Conservation (phyloP, 106 monocot species). For the Apostasia shenzhenica region DNA sequence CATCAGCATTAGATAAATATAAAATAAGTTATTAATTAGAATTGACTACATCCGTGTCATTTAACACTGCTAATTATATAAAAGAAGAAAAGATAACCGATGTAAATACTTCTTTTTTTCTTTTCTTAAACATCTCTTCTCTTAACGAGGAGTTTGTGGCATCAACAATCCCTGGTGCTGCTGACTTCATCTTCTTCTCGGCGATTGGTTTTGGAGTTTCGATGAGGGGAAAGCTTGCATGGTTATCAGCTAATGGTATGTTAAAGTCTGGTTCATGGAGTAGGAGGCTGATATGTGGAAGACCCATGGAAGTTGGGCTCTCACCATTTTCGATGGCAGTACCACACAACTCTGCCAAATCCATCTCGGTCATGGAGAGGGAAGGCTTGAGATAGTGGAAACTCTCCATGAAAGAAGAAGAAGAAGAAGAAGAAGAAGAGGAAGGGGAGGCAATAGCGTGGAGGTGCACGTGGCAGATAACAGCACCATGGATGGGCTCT, state of each 20-base stretch:
- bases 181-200: constrained; percentile 18
- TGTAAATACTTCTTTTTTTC: constrained; percentile 16
- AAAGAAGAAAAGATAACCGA: background rate
- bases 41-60: background rate
- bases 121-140: background rate
- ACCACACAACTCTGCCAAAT: constrained; percentile 18
- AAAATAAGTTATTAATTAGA: background rate
- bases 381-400: constrained; percentile 10
- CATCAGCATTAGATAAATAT: background rate
- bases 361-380: constrained; percentile 21
- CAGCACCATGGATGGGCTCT: background rate
- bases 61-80: background rate
- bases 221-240: constrained; percentile 1
- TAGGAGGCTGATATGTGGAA: constrained; percentile 13
- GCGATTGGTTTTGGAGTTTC: background rate
- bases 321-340: constrained; percentile 11
- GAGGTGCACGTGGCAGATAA: background rate
- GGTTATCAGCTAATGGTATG: constrained; percentile 9
- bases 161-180: background rate
- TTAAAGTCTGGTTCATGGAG: constrained; percentile 6
- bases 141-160: constrained; percentile 7
- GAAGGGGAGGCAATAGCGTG: background rate
- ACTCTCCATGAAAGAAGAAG: constrained; percentile 2
- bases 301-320: constrained; percentile 4
- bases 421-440: background rate